Conservation (phyloP, 345 rosid species). For the Gossypium raimondii region DNA sequence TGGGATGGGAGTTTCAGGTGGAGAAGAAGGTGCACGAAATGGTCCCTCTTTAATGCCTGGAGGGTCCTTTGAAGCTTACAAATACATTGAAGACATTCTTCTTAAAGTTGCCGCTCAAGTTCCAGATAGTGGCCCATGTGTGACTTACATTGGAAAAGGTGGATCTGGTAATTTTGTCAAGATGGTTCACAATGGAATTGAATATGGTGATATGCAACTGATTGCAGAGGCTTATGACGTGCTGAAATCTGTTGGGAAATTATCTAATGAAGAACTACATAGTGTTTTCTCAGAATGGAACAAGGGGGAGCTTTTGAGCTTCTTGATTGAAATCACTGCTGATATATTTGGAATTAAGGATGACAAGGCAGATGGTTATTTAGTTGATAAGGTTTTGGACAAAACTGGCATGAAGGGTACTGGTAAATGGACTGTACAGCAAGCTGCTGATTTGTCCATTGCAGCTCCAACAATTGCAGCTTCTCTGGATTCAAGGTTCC, state of each 20-base stretch:
- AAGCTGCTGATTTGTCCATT: slow-evolving; percentile 95
- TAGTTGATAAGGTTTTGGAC: slow-evolving; percentile 95
- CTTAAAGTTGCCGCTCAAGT: slow-evolving; percentile 97
- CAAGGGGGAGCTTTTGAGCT: slow-evolving; percentile 91
- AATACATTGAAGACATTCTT: slow-evolving; percentile 84
- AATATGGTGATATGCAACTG: slow-evolving; percentile 97
- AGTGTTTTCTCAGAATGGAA: slow-evolving; percentile 83
- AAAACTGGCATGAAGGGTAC: slow-evolving; percentile 99
- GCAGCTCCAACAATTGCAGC: slow-evolving; percentile 97
- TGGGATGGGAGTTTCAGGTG: slow-evolving; percentile 99
- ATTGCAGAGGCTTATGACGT: slow-evolving; percentile 95
- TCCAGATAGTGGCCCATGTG: slow-evolving; percentile 90
- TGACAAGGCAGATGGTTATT: slow-evolving; percentile 76
- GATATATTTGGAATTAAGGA: slow-evolving; percentile 88
- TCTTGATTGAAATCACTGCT: slow-evolving; percentile 89
- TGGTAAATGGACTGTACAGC: slow-evolving; percentile 99
- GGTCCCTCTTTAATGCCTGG: slow-evolving; percentile 99
- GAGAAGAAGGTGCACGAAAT: slow-evolving; percentile 93
- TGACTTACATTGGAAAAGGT: slow-evolving; percentile 83
- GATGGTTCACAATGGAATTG: slow-evolving; percentile 96
- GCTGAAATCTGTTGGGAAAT: slow-evolving; percentile 75
- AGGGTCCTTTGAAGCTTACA: slow-evolving; percentile 83
- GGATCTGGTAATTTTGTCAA: slow-evolving; percentile 97
- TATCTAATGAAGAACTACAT: slow-evolving; percentile 76
- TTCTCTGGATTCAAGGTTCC: slow-evolving; percentile 87